A percentile compares a stretch with the other conserved stretches of the same genome.
phyloP scores from a whole-genome alignment of 106 monocot species.

The Posidonia australis region DNA sequence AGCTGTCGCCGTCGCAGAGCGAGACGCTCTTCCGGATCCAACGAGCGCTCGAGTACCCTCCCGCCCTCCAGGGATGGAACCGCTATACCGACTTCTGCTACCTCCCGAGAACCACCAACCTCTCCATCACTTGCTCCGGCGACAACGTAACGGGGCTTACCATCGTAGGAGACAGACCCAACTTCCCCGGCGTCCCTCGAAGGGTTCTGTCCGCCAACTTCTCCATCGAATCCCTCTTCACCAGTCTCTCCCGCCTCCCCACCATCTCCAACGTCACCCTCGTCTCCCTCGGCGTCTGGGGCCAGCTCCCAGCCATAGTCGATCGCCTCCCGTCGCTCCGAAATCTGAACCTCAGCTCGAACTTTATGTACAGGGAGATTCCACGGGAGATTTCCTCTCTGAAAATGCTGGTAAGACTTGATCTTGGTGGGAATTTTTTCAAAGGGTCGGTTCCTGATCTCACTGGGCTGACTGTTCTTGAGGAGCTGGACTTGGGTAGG shows the following conservation, averaged over 20 bases:
- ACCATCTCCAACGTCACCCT: constrained; percentile 45
- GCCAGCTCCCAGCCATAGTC: constrained; percentile 42
- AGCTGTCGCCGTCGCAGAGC: constrained; percentile 3
- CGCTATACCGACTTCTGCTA: constrained; percentile 36
- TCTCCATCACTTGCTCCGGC: constrained; percentile 47
- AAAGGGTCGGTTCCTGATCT: constrained; percentile 48
- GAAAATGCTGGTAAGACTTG: constrained; percentile 25
- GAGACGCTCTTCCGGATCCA: constrained; percentile 1
- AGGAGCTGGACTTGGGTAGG: constrained; percentile 35
- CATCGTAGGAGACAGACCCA: constrained; percentile 27
- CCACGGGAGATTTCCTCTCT: constrained; percentile 26
- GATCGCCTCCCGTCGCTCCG: constrained; percentile 27
- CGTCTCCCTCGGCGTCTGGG: constrained; percentile 75
- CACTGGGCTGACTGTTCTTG: constrained; percentile 16
- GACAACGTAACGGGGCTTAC: constrained; percentile 35
- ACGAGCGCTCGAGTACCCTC: constrained; percentile 47
- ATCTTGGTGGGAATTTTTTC: constrained; percentile 26
- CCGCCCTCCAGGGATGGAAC: constrained; percentile 24
- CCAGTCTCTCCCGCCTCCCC: constrained; percentile 48
- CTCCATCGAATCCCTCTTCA: constrained; percentile 68
- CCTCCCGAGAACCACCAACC: constrained; percentile 36
- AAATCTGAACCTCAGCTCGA: constrained; percentile 59
- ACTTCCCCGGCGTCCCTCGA: constrained; percentile 11
- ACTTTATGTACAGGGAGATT: constrained; percentile 43
- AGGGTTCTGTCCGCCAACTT: constrained; percentile 39